Evolutionary conservation across 148 eudicot species (phyloP).

Genomic region (Amaranthus hypochondriacus): DNA sequence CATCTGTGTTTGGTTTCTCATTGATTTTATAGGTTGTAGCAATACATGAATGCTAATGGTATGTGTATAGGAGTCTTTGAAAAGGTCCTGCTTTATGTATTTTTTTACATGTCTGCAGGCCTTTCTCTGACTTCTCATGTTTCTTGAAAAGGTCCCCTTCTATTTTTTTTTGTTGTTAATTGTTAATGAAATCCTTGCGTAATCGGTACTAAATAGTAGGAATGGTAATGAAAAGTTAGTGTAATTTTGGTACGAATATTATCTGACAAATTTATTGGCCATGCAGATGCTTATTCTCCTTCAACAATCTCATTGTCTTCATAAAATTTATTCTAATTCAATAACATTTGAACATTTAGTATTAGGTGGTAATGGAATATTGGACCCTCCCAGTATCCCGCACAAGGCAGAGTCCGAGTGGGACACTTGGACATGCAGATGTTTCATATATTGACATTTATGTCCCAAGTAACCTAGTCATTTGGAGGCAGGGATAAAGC

Average conservation of each 20-base stretch:
- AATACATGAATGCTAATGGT: not conserved
- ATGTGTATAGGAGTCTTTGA: conserved; percentile 9
- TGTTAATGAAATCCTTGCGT: not conserved
- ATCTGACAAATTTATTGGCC: not conserved
- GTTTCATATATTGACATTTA: too few species aligned
- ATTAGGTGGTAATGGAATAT: too few species aligned
- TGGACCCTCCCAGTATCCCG: too few species aligned
- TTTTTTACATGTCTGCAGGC: not conserved
- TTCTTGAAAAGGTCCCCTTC: not conserved
- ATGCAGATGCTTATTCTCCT: not conserved
- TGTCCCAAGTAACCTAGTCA: too few species aligned
- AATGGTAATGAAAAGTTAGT: too few species aligned
- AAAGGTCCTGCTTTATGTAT: conserved; percentile 9
- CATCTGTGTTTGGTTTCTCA: not conserved
- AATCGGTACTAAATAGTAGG: too few species aligned
- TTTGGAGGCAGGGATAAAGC: too few species aligned
- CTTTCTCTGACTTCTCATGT: conserved; percentile 1
- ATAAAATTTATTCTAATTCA: too few species aligned
- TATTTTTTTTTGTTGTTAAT: not conserved
- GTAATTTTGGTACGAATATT: not conserved
- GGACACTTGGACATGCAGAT: too few species aligned
- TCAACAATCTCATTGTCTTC: too few species aligned
- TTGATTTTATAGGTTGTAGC: conserved; percentile 31
- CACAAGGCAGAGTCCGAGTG: too few species aligned
- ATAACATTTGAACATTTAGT: too few species aligned